A percentile compares a stretch with the other conserved stretches of the same genome.
Evolutionary conservation across 352 stramenopile species (phyloP).

Genomic region (Phytophthora citricola): DNA sequence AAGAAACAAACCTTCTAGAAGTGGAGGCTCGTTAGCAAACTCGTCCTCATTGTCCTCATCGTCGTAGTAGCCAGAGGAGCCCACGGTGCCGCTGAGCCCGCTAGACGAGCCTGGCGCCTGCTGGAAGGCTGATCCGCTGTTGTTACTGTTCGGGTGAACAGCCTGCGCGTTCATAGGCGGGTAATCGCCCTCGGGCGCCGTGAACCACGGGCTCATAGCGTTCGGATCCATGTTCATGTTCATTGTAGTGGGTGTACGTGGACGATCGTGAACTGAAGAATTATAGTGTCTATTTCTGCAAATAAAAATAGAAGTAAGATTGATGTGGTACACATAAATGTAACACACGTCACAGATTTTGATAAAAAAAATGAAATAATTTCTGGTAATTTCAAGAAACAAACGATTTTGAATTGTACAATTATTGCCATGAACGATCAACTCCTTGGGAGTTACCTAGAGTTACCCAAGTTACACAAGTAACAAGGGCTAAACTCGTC

Average conservation of each 20-base stretch:
- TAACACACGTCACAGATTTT: conserved; percentile 16
- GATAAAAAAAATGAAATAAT: no score
- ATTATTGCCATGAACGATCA: no score
- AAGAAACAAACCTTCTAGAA: conserved; percentile 87
- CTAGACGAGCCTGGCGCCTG: conserved; percentile 29
- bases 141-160: conserved; percentile 22
- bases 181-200: conserved; percentile 52
- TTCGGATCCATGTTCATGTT: conserved; percentile 86
- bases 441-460: no score
- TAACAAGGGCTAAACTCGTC: no score
- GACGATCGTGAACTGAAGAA: conserved; percentile 4
- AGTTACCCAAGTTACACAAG: no score
- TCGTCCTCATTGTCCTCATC: conserved; percentile 76
- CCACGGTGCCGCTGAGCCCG: conserved; percentile 33
- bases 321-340: conserved; percentile 1
- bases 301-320: neutral
- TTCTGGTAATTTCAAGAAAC: no score
- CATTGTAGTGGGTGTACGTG: conserved; percentile 43
- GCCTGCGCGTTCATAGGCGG: conserved; percentile 39
- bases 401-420: no score
- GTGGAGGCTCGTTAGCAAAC: conserved; percentile 96
- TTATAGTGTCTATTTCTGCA: neutral
- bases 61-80: conserved; percentile 34
- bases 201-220: conserved; percentile 77
- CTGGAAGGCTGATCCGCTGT: conserved; percentile 31